A percentile compares a stretch with the other conserved stretches of the same genome.
Evolutionary conservation across 768 basidiomycete species (phyloP).

Genomic region (Lentinula raphanica): DNA sequence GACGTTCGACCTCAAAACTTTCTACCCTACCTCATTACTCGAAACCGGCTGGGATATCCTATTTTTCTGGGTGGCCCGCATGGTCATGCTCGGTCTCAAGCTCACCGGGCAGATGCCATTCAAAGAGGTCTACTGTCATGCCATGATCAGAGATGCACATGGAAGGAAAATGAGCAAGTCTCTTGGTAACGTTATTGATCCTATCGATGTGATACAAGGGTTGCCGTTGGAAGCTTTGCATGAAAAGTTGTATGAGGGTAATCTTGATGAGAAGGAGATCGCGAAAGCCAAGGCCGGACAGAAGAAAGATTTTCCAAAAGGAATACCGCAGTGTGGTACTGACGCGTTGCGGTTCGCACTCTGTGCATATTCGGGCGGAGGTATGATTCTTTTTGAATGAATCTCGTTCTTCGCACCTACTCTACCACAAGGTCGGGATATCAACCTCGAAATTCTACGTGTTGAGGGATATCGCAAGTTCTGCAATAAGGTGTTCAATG

Average conservation of each 20-base stretch:
- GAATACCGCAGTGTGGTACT: slow-evolving; percentile 97
- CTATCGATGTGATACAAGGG: slow-evolving; percentile 90
- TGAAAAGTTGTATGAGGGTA: slow-evolving; percentile 82
- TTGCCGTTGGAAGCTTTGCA: slow-evolving; percentile 74
- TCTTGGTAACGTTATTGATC: slow-evolving; percentile 96
- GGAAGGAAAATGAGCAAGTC: slow-evolving; percentile 99
- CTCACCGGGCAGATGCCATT: slow-evolving; percentile 92
- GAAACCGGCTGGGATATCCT: slow-evolving; percentile 99
- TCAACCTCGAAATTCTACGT: slow-evolving; percentile 92
- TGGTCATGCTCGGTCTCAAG: slow-evolving; percentile 89
- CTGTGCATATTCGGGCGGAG: slow-evolving; percentile 89
- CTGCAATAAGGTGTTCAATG: slow-evolving; percentile 99
- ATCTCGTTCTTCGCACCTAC: background rate
- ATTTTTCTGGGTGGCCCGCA: slow-evolving; percentile 99
- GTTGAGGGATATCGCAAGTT: slow-evolving; percentile 99
- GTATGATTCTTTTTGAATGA: slow-evolving; percentile 29
- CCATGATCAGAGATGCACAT: slow-evolving; percentile 98
- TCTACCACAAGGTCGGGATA: slow-evolving; percentile 72
- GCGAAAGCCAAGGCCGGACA: slow-evolving; percentile 87
- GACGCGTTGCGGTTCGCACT: slow-evolving; percentile 94
- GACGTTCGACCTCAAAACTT: slow-evolving; percentile 73
- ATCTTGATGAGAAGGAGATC: slow-evolving; percentile 91
- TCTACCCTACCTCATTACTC: slow-evolving; percentile 86
- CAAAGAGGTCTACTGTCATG: slow-evolving; percentile 93
- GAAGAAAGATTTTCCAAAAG: slow-evolving; percentile 99